Evolutionary conservation across 306 rosid species (phyloP).

Genomic region (Fragaria vesca): DNA sequence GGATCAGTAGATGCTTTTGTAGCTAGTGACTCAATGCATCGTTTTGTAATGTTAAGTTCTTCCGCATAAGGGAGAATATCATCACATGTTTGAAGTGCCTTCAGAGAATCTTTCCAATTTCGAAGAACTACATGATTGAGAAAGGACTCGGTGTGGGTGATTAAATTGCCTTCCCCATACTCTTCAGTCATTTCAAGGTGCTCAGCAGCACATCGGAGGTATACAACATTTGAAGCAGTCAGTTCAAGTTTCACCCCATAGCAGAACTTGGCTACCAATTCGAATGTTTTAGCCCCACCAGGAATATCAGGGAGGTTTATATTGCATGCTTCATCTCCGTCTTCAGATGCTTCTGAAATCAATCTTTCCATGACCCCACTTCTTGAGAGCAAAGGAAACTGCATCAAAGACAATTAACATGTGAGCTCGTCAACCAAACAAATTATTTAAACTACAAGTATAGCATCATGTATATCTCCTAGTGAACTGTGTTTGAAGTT

Average conservation of each 20-base stretch:
- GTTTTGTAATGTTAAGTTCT: slow-evolving; percentile 68
- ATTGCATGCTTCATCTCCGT: slow-evolving; percentile 58
- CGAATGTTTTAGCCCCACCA: slow-evolving; percentile 90
- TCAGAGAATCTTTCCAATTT: slow-evolving; percentile 91
- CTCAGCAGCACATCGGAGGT: slow-evolving; percentile 90
- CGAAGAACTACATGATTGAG: slow-evolving; percentile 76
- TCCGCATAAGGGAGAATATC: slow-evolving; percentile 60
- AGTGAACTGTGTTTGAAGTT: neutral
- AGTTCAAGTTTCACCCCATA: slow-evolving; percentile 96
- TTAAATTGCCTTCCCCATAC: slow-evolving; percentile 81
- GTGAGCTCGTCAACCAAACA: neutral
- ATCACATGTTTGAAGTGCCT: slow-evolving; percentile 81
- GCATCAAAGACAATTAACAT: slow-evolving; percentile 36
- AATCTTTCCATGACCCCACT: slow-evolving; percentile 83
- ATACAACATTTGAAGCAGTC: slow-evolving; percentile 84
- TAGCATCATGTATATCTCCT: neutral
- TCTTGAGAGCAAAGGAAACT: slow-evolving; percentile 99
- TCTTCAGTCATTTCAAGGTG: slow-evolving; percentile 93
- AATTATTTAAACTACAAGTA: neutral
- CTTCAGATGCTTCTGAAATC: slow-evolving; percentile 78
- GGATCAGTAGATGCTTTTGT: slow-evolving; percentile 88
- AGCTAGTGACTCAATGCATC: slow-evolving; percentile 91
- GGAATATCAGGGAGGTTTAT: slow-evolving; percentile 69
- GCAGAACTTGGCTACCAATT: slow-evolving; percentile 91
- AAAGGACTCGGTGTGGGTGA: slow-evolving; percentile 67